Percentiles rank a stretch among this genome's conserved stretches.
Conservation (phyloP, 768 basidiomycete species). For the Lactarius deliciosus region DNA sequence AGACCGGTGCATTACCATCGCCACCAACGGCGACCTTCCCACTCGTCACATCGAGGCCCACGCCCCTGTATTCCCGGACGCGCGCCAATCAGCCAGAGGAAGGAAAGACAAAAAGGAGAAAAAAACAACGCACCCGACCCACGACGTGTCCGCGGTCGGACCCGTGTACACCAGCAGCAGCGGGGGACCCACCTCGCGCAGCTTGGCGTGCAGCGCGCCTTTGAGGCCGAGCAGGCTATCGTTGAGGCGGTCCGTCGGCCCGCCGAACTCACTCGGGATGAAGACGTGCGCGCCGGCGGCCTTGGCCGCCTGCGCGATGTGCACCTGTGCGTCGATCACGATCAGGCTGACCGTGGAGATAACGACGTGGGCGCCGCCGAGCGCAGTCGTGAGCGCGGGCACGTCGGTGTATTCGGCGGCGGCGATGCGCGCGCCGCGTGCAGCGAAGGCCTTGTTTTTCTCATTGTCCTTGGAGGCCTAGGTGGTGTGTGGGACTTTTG, state of each 20-base stretch:
- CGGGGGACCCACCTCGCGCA: conserved; percentile 28
- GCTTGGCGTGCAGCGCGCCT: conserved; percentile 16
- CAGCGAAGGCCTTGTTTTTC: conserved; percentile 14
- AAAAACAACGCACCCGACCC: conserved; percentile 10
- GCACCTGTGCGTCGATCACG: conserved; percentile 20
- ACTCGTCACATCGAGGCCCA: conserved; percentile 20
- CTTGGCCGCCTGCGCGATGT: conserved; percentile 28
- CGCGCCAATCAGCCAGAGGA: not conserved
- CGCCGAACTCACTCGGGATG: conserved; percentile 35
- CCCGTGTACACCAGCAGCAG: conserved; percentile 29
- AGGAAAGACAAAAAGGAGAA: not conserved
- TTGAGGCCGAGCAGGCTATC: conserved; percentile 20
- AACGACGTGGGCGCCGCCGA: conserved; percentile 27
- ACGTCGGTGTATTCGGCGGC: conserved; percentile 20
- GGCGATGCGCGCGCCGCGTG: conserved; percentile 23
- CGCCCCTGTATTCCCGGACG: not conserved
- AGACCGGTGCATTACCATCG: conserved; percentile 24
- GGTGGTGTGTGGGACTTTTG: not conserved
- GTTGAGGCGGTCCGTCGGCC: conserved; percentile 18
- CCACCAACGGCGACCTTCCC: conserved; percentile 27
- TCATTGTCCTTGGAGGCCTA: conserved; percentile 19
- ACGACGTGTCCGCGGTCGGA: conserved; percentile 23
- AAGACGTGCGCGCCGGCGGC: conserved; percentile 28
- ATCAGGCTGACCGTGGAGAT: conserved; percentile 21
- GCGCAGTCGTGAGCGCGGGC: conserved; percentile 21